Base-by-base conservation (phyloP, 2,329 filamentous ascomycete species). In the Apiospora malaysiana region DNA sequence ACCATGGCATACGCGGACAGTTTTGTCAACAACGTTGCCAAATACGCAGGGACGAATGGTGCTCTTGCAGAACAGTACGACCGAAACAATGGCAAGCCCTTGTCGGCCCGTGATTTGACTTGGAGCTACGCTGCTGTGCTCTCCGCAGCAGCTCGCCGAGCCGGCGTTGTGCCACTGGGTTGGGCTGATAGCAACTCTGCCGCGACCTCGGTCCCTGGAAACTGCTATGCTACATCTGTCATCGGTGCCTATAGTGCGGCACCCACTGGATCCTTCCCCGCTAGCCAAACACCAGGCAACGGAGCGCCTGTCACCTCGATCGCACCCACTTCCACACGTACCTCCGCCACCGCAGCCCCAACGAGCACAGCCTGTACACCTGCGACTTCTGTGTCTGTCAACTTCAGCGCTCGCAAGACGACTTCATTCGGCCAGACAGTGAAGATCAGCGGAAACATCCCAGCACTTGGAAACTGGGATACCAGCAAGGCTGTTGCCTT, bases 41-140 rank as follows among this genome's bases (percentile, higher is more conserved):
- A 84, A 4, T 94, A 94, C 77, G 87, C 88, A 0, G 85, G 86
- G 2, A 74, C 84, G 0, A 88, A 90, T 73, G 93, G 92, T n/a
- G 87, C 87, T 1, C 78, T 94, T 18, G 83, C 89, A 1, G 92
- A 94, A 82, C 91, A 94, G 78, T 94, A 88, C 76, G 85, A 87
- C 74, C 86, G 86, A 74, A 79, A 81, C 70, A 82, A 78, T 59
- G 90, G 87, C 42, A 73, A 76, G 0, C 90, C 89, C 1, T 81
- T 91, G 4, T 92, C 90, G 1, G 92, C 92, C 0, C 81, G 83
- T 23, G 90, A 94, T 73, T 80, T 90, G 14, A 89, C 88, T 7
- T 80, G 78, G 78, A 79, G 77, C n/a, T 80, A 80, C 66, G 78
- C 78, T 43, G 73, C 78, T 5, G 91, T 94, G 79, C 82, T 94